phyloP scores from a whole-genome alignment of 2,329 filamentous ascomycete species.

The Colletotrichum scovillei region DNA sequence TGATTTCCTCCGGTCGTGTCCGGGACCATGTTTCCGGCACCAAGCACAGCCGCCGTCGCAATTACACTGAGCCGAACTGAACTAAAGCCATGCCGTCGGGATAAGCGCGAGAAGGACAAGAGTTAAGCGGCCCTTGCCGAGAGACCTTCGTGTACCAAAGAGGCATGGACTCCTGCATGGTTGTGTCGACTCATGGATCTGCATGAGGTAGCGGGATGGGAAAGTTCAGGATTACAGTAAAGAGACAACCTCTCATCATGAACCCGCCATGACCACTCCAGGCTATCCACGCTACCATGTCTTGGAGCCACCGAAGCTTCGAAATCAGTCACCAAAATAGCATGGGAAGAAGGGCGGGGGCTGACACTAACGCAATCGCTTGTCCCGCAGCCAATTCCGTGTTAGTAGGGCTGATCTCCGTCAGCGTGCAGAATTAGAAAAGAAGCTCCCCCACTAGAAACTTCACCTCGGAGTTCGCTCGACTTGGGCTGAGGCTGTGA shows the following conservation, averaged over 20 bases:
- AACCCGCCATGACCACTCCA: not conserved
- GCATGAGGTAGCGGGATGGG: not conserved
- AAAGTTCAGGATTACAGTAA: not conserved
- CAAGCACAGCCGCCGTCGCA: not conserved
- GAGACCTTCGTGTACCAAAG: not conserved
- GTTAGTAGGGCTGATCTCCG: slow-evolving; percentile 23
- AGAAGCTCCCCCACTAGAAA: not conserved
- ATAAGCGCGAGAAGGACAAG: not conserved
- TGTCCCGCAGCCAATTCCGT: not conserved
- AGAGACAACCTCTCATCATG: not conserved
- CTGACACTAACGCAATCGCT: not conserved
- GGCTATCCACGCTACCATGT: not conserved
- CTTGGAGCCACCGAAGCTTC: not conserved
- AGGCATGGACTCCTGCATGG: not conserved
- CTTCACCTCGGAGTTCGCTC: not conserved
- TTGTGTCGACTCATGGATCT: not conserved
- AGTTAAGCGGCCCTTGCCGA: not conserved
- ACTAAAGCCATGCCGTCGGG: not conserved
- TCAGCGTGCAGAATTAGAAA: not conserved
- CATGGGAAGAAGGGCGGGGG: not conserved
- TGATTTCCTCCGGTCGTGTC: no score
- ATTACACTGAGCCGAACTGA: not conserved
- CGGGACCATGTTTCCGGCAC: no score
- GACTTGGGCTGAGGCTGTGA: not conserved
- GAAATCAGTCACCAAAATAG: not conserved